These are phyloP conservation scores for Leptodontidium sp. DNA, from an alignment of 2,329 filamentous ascomycete genomes.

Conservation along the genomic window DNA sequence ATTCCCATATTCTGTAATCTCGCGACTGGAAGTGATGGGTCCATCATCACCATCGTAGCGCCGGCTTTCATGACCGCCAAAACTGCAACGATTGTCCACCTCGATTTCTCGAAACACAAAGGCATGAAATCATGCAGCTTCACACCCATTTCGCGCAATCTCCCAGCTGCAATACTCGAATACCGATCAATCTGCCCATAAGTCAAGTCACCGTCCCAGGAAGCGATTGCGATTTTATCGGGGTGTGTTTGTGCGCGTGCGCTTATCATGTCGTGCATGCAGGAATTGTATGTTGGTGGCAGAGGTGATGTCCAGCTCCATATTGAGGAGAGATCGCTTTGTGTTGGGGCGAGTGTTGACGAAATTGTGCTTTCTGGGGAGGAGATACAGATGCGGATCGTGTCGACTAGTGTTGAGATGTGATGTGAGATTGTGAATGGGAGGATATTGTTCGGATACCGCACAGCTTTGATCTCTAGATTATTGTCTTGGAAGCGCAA, in stretches of 20 bases:
- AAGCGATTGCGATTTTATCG: conserved; percentile 47
- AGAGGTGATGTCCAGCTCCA: conserved; percentile 58
- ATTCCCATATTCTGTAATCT: conserved; percentile 37
- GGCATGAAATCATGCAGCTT: conserved; percentile 35
- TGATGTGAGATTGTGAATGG: conserved; percentile 53
- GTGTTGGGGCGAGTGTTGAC: conserved; percentile 46
- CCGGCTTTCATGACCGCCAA: conserved; percentile 46
- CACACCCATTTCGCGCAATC: conserved; percentile 34
- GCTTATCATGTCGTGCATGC: conserved; percentile 57
- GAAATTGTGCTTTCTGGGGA: conserved; percentile 45
- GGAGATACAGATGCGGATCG: conserved; percentile 48
- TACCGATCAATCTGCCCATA: conserved; percentile 40
- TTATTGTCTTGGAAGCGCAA: conserved; percentile 22
- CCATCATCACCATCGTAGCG: conserved; percentile 45
- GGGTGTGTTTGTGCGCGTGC: conserved; percentile 48
- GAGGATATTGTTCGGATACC: conserved; percentile 47
- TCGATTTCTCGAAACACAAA: conserved; percentile 47
- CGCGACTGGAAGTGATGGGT: conserved; percentile 42
- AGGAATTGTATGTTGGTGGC: conserved; percentile 53
- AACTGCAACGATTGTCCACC: conserved; percentile 43
- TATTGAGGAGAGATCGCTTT: conserved; percentile 53
- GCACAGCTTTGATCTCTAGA: conserved; percentile 51
- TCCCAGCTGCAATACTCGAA: conserved; percentile 35
- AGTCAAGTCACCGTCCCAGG: conserved; percentile 45
- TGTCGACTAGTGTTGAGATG: conserved; percentile 53